Conservation (phyloP, 768 basidiomycete species). For the Amanita subjunquillea region DNA sequence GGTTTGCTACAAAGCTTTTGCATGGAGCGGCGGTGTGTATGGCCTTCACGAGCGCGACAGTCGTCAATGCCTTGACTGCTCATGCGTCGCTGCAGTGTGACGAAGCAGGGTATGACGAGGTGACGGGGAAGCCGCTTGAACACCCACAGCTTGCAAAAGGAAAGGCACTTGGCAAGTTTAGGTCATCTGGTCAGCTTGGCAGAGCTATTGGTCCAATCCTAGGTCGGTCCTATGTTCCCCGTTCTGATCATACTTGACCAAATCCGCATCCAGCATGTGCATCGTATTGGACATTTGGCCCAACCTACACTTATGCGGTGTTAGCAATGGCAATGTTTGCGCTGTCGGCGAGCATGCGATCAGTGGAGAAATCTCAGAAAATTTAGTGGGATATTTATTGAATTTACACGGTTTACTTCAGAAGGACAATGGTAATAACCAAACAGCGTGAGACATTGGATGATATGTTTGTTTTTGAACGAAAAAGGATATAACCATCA, state of each 20-base stretch:
- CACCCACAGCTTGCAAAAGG: conserved; percentile 75
- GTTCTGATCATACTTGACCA: conserved; percentile 12
- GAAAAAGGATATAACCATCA: not conserved
- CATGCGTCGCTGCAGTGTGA: conserved; percentile 89
- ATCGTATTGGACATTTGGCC: conserved; percentile 84
- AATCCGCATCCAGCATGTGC: conserved; percentile 51
- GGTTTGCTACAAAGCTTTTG: conserved; percentile 40
- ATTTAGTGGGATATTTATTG: conserved; percentile 9
- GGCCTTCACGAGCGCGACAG: conserved; percentile 92
- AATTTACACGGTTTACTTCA: not conserved
- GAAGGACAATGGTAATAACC: not conserved
- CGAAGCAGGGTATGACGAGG: conserved; percentile 45
- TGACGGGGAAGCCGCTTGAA: conserved; percentile 43
- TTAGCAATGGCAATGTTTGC: conserved; percentile 57
- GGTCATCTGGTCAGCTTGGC: conserved; percentile 91
- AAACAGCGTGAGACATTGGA: not conserved
- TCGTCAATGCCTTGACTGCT: conserved; percentile 88
- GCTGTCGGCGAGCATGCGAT: conserved; percentile 47
- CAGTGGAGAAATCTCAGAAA: conserved; percentile 19
- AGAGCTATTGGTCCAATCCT: conserved; percentile 86
- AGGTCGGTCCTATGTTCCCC: conserved; percentile 34
- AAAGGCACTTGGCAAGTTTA: conserved; percentile 73
- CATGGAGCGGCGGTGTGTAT: conserved; percentile 72
- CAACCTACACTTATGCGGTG: conserved; percentile 60
- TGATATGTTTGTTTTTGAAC: not conserved